Percentiles rank a stretch among this genome's conserved stretches.
These are phyloP conservation scores for Saccharomyces hybrid DNA, from an alignment of 1,139 yeast species.

Conservation along the genomic window DNA sequence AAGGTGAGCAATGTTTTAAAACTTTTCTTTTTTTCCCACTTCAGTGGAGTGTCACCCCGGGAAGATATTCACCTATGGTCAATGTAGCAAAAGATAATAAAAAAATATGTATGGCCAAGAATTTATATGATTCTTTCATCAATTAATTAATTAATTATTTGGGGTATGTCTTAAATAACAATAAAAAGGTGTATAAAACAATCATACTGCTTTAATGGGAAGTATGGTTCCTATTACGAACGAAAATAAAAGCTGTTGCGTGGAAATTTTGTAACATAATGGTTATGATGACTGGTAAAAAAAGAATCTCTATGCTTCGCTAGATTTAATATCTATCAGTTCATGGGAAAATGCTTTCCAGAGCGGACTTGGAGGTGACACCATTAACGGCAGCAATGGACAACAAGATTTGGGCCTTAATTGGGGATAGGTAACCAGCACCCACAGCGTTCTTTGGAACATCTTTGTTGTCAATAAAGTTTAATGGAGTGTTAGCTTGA, in stretches of 20 bases:
- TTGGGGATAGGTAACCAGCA: slow-evolving; percentile 29
- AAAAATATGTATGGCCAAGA: not conserved
- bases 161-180: not conserved
- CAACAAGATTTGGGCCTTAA: slow-evolving; percentile 28
- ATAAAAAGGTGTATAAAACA: not conserved
- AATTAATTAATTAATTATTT: not conserved
- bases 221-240: not conserved
- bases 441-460: slow-evolving; percentile 25
- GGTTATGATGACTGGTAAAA: not conserved
- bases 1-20: not conserved
- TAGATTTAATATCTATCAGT: not conserved
- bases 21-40: not conserved
- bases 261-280: not conserved
- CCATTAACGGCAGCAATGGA: slow-evolving; percentile 26
- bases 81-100: not conserved
- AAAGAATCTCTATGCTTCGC: not conserved
- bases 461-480: slow-evolving; percentile 14
- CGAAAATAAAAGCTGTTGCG: not conserved
- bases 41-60: not conserved
- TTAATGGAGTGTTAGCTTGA: slow-evolving; percentile 13
- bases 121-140: not conserved
- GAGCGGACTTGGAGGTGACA: slow-evolving; percentile 15
- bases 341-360: slow-evolving; percentile 16
- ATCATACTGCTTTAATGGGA: not conserved
- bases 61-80: not conserved